Base-by-base conservation (phyloP, 2,329 filamentous ascomycete species). In the Phialemoniopsis sp. region DNA sequence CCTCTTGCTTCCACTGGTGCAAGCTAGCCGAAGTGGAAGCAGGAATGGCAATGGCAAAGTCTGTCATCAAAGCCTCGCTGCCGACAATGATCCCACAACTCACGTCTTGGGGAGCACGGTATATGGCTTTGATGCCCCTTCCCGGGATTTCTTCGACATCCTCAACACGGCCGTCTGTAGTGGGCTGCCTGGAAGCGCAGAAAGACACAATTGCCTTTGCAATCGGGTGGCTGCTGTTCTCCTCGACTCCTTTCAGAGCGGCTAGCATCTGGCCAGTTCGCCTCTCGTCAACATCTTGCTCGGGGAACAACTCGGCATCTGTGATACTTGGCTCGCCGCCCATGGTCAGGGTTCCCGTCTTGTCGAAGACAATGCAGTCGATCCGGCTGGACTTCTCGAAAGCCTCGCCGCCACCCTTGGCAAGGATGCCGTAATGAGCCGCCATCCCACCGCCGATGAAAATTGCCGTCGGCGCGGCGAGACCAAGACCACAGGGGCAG, bases 391-490 rank as follows among this genome's bases (percentile, higher is more conserved):
- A 87, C 63, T 89, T 88, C 58, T 91, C 86, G 55, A 93, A 91
- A 1, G 87, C 88, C 56, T 90, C 86, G 28, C 88, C 88, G 16
- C 88, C 88, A 16, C 88, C 87, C 60, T 89, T 89, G 49, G 86
- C 87, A 2, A 94, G 70, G 39, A 94, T 89, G 2, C 88, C 88
- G 52, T 87, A 66, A 56, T 85, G 82, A 7, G 88, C 88, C 3
- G 88, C 88, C 14, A 93, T 66, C 2, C 87, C 87, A 29, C 85
- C 82, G 3, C 87, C 88, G 9, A 93, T 87, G 47, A 91, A 91
- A 28, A 94, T 78, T 38, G 88, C 88, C 0, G 88, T 94, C 1
- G 88, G 88, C 0, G 87, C 87, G n/a, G 88, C 88, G 8, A 94
- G 77, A 2, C 84, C 88, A 13, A 94, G 73, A 3, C 88, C 88